Conservation (phyloP, 2,329 filamentous ascomycete species). For the Samsoniella hepiali region DNA sequence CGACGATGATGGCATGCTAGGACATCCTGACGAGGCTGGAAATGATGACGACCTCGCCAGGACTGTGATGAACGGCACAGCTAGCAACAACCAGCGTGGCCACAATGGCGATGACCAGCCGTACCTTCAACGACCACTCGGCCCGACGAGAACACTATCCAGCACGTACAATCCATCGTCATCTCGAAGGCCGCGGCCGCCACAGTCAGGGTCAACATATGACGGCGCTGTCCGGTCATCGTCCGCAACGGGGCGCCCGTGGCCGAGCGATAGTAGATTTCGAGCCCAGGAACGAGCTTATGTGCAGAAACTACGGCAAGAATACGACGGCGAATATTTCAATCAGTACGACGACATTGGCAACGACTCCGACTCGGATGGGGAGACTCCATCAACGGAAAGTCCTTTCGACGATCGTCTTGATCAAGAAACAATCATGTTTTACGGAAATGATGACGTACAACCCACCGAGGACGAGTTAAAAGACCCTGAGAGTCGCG, state of each 20-base stretch:
- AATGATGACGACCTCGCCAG: constrained; percentile 25
- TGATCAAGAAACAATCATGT: constrained; percentile 89
- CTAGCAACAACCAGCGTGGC: constrained; percentile 39
- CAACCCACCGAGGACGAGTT: constrained; percentile 88
- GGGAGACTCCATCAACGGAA: constrained; percentile 84
- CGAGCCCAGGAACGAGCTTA: constrained; percentile 86
- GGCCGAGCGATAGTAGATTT: constrained; percentile 43
- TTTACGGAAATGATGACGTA: constrained; percentile 85
- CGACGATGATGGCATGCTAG: constrained; percentile 42
- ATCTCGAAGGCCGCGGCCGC: constrained; percentile 45
- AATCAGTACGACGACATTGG: constrained; percentile 62
- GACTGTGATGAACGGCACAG: constrained; percentile 40
- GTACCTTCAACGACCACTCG: constrained; percentile 61
- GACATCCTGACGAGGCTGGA: constrained; percentile 42
- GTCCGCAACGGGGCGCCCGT: constrained; percentile 47
- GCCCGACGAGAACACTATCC: constrained; percentile 69
- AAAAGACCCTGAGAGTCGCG: constrained; percentile 80
- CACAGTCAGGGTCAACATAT: constrained; percentile 42
- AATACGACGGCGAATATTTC: constrained; percentile 63
- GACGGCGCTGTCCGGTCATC: constrained; percentile 47
- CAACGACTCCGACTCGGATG: constrained; percentile 82
- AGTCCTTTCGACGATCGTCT: constrained; percentile 81
- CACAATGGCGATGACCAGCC: constrained; percentile 28
- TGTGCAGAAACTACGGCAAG: constrained; percentile 84
- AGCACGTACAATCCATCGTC: constrained; percentile 74